Percentiles rank a stretch among this genome's conserved stretches.
Evolutionary conservation across 1,284 basidiomycete species (phyloP).

Genomic region (Ustilago nuda): DNA sequence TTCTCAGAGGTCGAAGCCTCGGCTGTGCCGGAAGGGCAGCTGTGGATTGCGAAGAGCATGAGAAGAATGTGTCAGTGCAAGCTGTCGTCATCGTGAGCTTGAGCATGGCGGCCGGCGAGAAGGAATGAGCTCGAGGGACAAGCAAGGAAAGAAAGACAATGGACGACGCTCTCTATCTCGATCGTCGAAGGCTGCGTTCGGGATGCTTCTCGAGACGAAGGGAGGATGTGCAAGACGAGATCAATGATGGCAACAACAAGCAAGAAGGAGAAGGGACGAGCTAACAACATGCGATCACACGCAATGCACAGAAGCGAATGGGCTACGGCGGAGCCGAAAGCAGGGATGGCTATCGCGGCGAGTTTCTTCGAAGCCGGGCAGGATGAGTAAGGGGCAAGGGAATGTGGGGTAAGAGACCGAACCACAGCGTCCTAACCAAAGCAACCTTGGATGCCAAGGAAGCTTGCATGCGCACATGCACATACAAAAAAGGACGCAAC

Average conservation of each 20-base stretch:
- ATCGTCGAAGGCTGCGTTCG: neutral
- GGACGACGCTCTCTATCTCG: neutral
- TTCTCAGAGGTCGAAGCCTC: neutral
- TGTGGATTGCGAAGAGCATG: neutral
- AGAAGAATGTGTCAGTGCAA: neutral
- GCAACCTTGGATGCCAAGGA: constrained; percentile 17
- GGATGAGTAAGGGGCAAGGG: neutral
- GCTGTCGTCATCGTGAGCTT: neutral
- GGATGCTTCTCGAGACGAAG: neutral
- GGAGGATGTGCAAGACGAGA: neutral
- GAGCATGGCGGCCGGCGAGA: neutral
- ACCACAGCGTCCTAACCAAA: neutral
- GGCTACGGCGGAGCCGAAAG: constrained; percentile 1
- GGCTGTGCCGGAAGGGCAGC: neutral
- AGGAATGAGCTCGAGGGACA: neutral
- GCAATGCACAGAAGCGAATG: neutral
- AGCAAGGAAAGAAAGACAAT: neutral
- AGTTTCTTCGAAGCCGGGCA: neutral
- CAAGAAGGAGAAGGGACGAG: neutral
- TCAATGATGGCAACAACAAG: neutral
- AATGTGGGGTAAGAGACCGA: constrained; percentile 7
- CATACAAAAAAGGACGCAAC: neutral
- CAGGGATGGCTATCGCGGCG: neutral
- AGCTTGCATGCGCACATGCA: constrained; percentile 7
- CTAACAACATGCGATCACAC: neutral